Evolutionary conservation across 805 yeast species (phyloP).

Genomic region (Starmerella apis): DNA sequence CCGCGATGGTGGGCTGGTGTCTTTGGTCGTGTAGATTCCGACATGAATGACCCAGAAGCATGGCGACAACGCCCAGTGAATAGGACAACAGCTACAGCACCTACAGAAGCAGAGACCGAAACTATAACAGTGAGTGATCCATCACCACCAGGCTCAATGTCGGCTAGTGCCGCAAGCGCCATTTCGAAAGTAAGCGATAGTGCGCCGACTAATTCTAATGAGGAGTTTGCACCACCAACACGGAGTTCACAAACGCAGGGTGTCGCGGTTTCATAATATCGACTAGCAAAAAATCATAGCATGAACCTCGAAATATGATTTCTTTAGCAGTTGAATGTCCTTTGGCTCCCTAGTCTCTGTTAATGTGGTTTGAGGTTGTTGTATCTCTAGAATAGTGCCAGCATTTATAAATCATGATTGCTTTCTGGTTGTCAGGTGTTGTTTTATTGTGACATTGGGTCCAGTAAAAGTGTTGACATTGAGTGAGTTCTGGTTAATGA

Average conservation of each 20-base stretch:
- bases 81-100: background rate
- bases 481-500: no score
- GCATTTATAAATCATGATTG: no score
- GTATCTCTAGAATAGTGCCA: no score
- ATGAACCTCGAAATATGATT: no score
- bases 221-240: background rate
- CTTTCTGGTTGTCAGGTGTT: no score
- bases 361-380: no score
- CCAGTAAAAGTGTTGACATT: no score
- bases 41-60: constrained; percentile 40
- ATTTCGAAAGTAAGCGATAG: background rate
- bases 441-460: no score
- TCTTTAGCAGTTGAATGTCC: no score
- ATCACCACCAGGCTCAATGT: constrained; percentile 6
- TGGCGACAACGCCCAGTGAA: constrained; percentile 22
- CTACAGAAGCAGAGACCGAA: background rate
- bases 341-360: no score
- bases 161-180: constrained; percentile 3
- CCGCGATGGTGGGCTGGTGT: constrained; percentile 78
- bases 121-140: background rate
- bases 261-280: background rate
- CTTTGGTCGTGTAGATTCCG: constrained; percentile 65
- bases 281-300: no score
- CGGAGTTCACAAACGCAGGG: constrained; percentile 4
- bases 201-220: background rate